phyloP scores from a whole-genome alignment of 2,329 filamentous ascomycete species.

The Westerdykella aurantiaca region DNA sequence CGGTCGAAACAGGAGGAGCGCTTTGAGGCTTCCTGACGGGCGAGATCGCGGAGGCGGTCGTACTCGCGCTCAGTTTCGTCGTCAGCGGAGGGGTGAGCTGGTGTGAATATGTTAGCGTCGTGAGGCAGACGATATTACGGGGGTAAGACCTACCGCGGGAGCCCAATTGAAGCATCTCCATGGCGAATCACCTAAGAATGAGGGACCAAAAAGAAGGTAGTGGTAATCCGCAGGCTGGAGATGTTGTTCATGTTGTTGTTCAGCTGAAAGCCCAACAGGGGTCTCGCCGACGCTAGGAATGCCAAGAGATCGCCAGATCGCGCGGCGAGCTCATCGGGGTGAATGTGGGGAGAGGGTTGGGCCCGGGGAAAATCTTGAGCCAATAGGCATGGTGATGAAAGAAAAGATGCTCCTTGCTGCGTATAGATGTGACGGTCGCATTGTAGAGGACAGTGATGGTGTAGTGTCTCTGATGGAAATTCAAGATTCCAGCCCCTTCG shows the following conservation, averaged over 20 bases:
- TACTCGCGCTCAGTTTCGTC: slow-evolving; percentile 67
- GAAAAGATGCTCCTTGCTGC: background rate
- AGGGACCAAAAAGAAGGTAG: background rate
- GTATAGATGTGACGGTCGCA: too few species aligned
- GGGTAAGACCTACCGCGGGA: slow-evolving; percentile 24
- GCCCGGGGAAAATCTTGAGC: too few species aligned
- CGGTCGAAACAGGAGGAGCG: slow-evolving; percentile 68
- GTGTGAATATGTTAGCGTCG: slow-evolving; percentile 4
- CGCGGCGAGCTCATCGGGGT: background rate
- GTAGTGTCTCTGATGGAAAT: too few species aligned
- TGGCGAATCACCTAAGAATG: slow-evolving; percentile 9
- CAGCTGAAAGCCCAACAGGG: too few species aligned
- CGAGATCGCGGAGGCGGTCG: slow-evolving; percentile 79
- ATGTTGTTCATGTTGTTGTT: background rate
- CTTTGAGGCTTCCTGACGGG: slow-evolving; percentile 73
- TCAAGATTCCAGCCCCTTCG: too few species aligned
- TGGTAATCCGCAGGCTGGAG: background rate
- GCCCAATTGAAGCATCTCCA: slow-evolving; percentile 33
- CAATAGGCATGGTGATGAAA: background rate
- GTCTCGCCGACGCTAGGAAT: background rate
- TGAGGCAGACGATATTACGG: background rate
- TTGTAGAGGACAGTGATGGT: too few species aligned
- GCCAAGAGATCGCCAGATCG: background rate
- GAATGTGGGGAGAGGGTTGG: background rate
- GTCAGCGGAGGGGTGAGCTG: slow-evolving; percentile 21